Evolutionary conservation across 148 eudicot genomes (phyloP).

Genomic region (Rhododendron henanense): DNA sequence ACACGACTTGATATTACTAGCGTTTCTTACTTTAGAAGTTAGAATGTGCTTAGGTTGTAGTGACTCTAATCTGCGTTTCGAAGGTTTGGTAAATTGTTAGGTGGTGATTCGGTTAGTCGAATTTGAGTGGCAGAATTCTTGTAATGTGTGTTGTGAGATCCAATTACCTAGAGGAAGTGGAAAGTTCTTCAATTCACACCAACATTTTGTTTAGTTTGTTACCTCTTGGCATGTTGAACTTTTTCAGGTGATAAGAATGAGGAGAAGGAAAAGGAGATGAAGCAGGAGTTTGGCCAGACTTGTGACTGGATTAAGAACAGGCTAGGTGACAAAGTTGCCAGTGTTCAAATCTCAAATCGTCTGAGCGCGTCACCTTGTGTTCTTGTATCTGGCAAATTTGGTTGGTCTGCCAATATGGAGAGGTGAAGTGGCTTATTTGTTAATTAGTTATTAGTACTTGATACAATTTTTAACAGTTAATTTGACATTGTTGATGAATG

Average conservation of each 20-base stretch:
- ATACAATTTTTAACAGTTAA: background rate
- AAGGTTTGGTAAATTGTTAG: background rate
- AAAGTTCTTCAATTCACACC: background rate
- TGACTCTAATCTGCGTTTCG: background rate
- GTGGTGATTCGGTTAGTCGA: background rate
- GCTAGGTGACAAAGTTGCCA: conserved; percentile 84
- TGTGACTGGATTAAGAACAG: conserved; percentile 97
- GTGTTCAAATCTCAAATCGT: conserved; percentile 86
- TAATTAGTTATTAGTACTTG: background rate
- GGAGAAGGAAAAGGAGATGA: conserved; percentile 66
- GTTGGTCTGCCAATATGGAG: conserved; percentile 99
- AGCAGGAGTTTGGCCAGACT: conserved; percentile 75
- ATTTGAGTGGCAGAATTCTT: background rate
- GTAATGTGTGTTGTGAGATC: background rate
- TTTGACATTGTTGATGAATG: background rate
- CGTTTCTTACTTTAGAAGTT: background rate
- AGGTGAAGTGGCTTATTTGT: conserved; percentile 42
- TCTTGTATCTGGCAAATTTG: conserved; percentile 89
- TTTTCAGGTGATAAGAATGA: conserved; percentile 73
- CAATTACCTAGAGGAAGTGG: background rate
- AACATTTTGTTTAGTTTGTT: background rate
- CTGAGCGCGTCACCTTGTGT: conserved; percentile 92
- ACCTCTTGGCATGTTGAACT: background rate
- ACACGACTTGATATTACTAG: background rate
- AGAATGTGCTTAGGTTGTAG: background rate